These are phyloP conservation scores for Graphilbum fragrans DNA, from an alignment of 2,329 filamentous ascomycete genomes.

Conservation along the genomic window DNA sequence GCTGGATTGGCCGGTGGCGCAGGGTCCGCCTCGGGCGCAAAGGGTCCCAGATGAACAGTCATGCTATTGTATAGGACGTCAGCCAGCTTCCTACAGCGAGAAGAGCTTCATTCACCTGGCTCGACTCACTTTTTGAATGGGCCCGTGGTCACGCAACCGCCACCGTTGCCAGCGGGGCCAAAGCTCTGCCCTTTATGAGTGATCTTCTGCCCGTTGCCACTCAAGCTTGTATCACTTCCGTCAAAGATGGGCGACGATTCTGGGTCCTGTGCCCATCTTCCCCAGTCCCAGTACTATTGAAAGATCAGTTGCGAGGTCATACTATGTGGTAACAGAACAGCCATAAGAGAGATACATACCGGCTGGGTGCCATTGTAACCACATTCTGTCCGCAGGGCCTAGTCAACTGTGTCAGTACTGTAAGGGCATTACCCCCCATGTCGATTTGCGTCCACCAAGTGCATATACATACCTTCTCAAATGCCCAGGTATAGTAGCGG, in stretches of 20 bases:
- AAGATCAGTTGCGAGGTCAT: neutral
- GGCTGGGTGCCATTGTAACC: constrained; percentile 13
- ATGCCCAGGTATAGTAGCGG: constrained; percentile 19
- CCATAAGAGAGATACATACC: constrained; percentile 8
- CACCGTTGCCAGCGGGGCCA: constrained; percentile 32
- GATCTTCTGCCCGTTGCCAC: constrained; percentile 29
- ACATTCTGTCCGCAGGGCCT: constrained; percentile 19
- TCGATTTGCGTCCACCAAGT: too few relatives aligned
- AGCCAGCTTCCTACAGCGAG: constrained; percentile 13
- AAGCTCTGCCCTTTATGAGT: constrained; percentile 17
- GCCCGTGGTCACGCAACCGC: constrained; percentile 34
- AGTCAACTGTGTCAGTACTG: too few relatives aligned
- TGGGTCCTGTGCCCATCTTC: constrained; percentile 28
- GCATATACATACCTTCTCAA: constrained; percentile 14
- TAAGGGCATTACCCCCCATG: too few relatives aligned
- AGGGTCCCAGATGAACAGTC: neutral
- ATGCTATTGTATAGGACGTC: constrained; percentile 17
- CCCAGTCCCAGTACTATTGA: constrained; percentile 35
- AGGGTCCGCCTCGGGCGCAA: neutral
- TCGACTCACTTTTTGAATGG: constrained; percentile 24
- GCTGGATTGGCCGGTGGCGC: neutral
- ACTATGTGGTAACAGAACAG: neutral
- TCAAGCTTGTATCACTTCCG: constrained; percentile 31
- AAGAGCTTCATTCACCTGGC: too few relatives aligned
- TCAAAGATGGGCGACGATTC: constrained; percentile 36